Base-by-base conservation (phyloP, 495 filamentous ascomycete species). In the Cetradonia linearis region DNA sequence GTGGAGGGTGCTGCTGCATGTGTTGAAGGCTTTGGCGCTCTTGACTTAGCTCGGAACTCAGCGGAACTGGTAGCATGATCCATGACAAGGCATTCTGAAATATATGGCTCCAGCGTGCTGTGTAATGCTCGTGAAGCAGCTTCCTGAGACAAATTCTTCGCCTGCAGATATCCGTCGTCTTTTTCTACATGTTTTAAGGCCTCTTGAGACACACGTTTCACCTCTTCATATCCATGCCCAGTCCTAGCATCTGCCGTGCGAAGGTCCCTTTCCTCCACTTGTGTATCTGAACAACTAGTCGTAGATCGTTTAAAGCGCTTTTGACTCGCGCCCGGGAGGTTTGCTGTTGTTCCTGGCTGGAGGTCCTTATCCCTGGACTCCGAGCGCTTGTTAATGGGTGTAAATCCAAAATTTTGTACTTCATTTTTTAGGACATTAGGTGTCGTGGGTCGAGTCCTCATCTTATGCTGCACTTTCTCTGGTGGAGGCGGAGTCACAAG, bases 1-100 rank as follows among this genome's bases (percentile, higher is more conserved):
- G 76, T 77, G 5, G 74, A 73, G 13, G 76, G 75, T 52, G 72
- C 68, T 25, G 73, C 50, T 4, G 76, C 67, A 47, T 64, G 66
- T 36, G 77, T 57, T 9, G 75, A 74, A 2, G 60, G 59, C 14
- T 67, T 66, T 9, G 23, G 62, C 13, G 25, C 18, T 16, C 42
- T 55, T 18, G 38, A 56, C 2, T 16, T 37, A 55, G 59, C 59
- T 47, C 38, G 34, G 3, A 55, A n/a, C 18, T 36, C 49, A 34
- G 59, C 49, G 18, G 36, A 18, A 14, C 37, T 54, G 34, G 60
- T 47, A 6, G 37, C 42, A 27, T 50, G 37, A 31, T 38, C 49
- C 20, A 16, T 55, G 37, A 50, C 1, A 40, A 55, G 28, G 33
- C 11, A 37, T 13, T 47, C 48, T 7, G 62, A 48, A n/a, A 55